A percentile compares a stretch with the other conserved stretches of the same genome.
Evolutionary conservation across 139 green algal genomes (phyloP).

Genomic region (Chlamydomonas sp.): DNA sequence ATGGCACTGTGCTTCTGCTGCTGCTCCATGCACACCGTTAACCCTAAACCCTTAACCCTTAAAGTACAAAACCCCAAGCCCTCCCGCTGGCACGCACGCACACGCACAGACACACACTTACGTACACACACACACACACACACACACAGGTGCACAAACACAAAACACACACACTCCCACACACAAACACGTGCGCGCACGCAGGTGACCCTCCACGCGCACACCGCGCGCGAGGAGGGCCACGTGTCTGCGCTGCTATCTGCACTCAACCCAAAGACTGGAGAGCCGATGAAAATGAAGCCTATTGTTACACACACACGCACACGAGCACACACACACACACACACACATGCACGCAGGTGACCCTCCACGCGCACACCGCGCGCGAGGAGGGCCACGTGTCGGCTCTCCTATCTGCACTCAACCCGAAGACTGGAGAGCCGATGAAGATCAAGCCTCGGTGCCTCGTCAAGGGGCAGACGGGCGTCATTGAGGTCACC

Average conservation of each 20-base stretch:
- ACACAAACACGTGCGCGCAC: no score
- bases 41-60: no score
- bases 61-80: no score
- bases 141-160: no score
- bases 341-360: constrained; percentile 17
- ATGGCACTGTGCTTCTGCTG: no score
- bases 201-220: constrained; percentile 63
- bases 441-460: constrained; percentile 50
- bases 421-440: constrained; percentile 69
- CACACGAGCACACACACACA: not conserved
- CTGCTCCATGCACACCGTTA: no score
- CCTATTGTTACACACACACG: constrained; percentile 28
- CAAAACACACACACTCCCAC: no score
- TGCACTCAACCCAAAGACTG: constrained; percentile 65
- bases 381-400: constrained; percentile 64
- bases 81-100: no score
- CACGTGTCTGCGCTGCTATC: constrained; percentile 56
- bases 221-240: constrained; percentile 63
- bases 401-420: constrained; percentile 49
- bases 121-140: no score
- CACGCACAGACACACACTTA: no score
- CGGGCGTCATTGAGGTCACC: constrained; percentile 70
- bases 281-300: constrained; percentile 46
- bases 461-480: constrained; percentile 66
- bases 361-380: constrained; percentile 66